These are phyloP conservation scores for Peterozyma toletana DNA, from an alignment of 805 yeast species.

Conservation along the genomic window DNA sequence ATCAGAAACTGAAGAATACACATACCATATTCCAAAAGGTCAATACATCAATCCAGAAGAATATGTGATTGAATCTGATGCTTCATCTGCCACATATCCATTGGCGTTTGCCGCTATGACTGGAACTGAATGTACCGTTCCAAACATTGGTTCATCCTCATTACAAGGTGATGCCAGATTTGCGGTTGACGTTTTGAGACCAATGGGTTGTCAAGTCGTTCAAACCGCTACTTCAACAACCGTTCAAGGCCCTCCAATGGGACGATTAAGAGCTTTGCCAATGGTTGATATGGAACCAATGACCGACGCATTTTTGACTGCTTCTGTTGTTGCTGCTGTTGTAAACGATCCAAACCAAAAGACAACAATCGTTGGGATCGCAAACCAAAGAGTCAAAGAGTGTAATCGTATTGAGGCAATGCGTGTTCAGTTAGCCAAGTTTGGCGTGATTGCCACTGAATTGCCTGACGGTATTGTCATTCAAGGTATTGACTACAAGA, in stretches of 20 bases:
- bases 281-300: constrained; percentile 97
- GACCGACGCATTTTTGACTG: constrained; percentile 98
- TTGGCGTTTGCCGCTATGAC: constrained; percentile 96
- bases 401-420: constrained; percentile 95
- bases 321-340: constrained; percentile 94
- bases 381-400: constrained; percentile 96
- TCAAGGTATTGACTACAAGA: constrained; percentile 51
- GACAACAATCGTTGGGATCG: constrained; percentile 89
- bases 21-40: constrained; percentile 88
- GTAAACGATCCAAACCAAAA: constrained; percentile 50
- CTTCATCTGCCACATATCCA: constrained; percentile 96
- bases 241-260: constrained; percentile 80
- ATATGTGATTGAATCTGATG: constrained; percentile 92
- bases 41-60: constrained; percentile 72
- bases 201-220: constrained; percentile 90
- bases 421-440: constrained; percentile 81
- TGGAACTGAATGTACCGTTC: constrained; percentile 86
- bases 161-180: constrained; percentile 97
- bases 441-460: constrained; percentile 82
- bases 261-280: constrained; percentile 59
- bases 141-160: constrained; percentile 87
- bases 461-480: constrained; percentile 90
- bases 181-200: constrained; percentile 84
- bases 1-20: constrained; percentile 65
- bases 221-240: constrained; percentile 87